A percentile compares a stretch with the other conserved stretches of the same genome.
Evolutionary conservation across 2,329 filamentous ascomycete species (phyloP).

Genomic region (Fusarium circinatum): DNA sequence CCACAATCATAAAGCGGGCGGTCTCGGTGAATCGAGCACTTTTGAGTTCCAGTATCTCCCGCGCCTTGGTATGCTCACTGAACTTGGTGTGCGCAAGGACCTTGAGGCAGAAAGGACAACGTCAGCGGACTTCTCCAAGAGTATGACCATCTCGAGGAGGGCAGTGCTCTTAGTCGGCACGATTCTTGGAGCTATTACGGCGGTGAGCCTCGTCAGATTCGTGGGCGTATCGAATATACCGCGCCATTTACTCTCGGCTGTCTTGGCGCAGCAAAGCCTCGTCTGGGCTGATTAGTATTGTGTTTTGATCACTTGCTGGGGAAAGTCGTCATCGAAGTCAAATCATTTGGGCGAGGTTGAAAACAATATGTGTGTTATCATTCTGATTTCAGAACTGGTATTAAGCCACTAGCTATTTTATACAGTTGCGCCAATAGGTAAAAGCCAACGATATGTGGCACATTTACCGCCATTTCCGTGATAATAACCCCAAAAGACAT

Average conservation of each 20-base stretch:
- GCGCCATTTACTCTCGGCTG: conserved; percentile 29
- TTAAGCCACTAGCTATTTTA: conserved; percentile 24
- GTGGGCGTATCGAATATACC: conserved; percentile 30
- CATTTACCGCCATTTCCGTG: conserved; percentile 11
- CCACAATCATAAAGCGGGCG: conserved; percentile 68
- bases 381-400: conserved; percentile 19
- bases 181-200: conserved; percentile 22
- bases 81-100: conserved; percentile 41
- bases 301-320: not conserved
- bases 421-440: conserved; percentile 17
- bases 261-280: conserved; percentile 38
- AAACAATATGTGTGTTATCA: not conserved
- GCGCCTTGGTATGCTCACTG: conserved; percentile 49
- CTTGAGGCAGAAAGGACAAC: not conserved
- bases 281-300: conserved; percentile 11
- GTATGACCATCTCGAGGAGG: conserved; percentile 11
- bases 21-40: conserved; percentile 68
- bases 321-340: not conserved
- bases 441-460: conserved; percentile 9
- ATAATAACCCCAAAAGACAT: conserved; percentile 13
- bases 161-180: conserved; percentile 35
- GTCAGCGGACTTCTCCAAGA: conserved; percentile 2
- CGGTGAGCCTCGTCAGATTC: conserved; percentile 27
- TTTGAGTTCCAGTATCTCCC: conserved; percentile 81
- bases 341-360: not conserved